These are phyloP conservation scores for Bimuria novae-zelandiae DNA, from an alignment of 2,329 filamentous ascomycete genomes.

Conservation along the genomic window DNA sequence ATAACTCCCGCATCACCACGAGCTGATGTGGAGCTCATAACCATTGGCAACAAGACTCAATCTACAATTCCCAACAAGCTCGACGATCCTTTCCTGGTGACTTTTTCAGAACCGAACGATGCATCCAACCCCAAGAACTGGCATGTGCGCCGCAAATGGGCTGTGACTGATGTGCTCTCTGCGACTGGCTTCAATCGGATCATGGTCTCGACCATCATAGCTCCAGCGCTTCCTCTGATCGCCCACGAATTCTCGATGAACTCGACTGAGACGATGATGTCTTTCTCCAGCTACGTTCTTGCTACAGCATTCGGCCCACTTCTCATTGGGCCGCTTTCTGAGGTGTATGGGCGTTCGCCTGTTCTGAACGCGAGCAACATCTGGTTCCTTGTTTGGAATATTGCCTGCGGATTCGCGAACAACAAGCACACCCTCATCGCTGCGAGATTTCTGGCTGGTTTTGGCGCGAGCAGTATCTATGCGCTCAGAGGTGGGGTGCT, in stretches of 20 bases:
- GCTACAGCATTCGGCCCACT: constrained; percentile 35
- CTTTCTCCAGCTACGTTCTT: constrained; percentile 35
- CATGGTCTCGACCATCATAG: constrained; percentile 40
- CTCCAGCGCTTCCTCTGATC: constrained; percentile 28
- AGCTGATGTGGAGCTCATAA: constrained; percentile 7
- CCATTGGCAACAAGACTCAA: neutral
- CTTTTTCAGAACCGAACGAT: constrained; percentile 19
- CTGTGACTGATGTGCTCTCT: constrained; percentile 27
- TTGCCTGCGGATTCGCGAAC: constrained; percentile 31
- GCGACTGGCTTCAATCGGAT: constrained; percentile 34
- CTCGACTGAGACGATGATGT: constrained; percentile 27
- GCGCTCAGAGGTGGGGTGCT: constrained; percentile 28
- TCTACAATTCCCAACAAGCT: neutral
- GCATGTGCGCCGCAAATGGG: constrained; percentile 24
- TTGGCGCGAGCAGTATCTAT: constrained; percentile 32
- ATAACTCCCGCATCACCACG: neutral
- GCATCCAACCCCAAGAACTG: constrained; percentile 29
- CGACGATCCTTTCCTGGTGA: constrained; percentile 24
- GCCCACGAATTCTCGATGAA: constrained; percentile 27
- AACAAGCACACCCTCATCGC: constrained; percentile 30
- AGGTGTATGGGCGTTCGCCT: constrained; percentile 31
- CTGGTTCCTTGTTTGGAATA: constrained; percentile 35
- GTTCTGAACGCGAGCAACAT: constrained; percentile 29
- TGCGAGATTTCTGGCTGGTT: constrained; percentile 29
- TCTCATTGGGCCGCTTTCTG: constrained; percentile 35